These are phyloP conservation scores for Penicillium expansum DNA, from an alignment of 2,329 filamentous ascomycete species.

Conservation along the genomic window DNA sequence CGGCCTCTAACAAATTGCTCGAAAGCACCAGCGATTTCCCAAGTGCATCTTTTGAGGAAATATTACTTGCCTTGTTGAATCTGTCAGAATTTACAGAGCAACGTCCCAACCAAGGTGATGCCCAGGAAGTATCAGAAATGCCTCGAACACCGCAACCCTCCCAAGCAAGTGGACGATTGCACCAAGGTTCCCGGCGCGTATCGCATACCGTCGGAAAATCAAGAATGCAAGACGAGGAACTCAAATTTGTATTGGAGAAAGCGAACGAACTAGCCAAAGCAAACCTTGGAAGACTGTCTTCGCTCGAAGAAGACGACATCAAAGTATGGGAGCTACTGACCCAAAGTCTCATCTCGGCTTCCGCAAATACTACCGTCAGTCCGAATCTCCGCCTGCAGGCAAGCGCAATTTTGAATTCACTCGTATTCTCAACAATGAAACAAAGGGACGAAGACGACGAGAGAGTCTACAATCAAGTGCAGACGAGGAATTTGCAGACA, in stretches of 20 bases:
- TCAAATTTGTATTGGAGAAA: constrained; percentile 64
- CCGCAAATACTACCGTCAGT: constrained; percentile 38
- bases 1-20: constrained; percentile 78
- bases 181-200: constrained; percentile 41
- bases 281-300: constrained; percentile 72
- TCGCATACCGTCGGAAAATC: constrained; percentile 42
- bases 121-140: constrained; percentile 55
- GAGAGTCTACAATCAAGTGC: constrained; percentile 59
- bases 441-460: constrained; percentile 38
- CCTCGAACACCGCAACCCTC: constrained; percentile 25
- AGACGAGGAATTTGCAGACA: constrained; percentile 68
- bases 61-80: constrained; percentile 71
- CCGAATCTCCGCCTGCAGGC: constrained; percentile 49
- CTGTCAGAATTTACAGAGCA: constrained; percentile 53
- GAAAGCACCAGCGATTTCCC: constrained; percentile 92
- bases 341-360: constrained; percentile 51
- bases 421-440: constrained; percentile 46
- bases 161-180: constrained; percentile 30
- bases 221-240: constrained; percentile 44
- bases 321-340: constrained; percentile 75
- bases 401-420: constrained; percentile 59
- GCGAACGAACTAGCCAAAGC: constrained; percentile 69
- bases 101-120: constrained; percentile 48
- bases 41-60: constrained; percentile 72
- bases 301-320: constrained; percentile 57